Conservation (phyloP, 106 monocot genomes). For the Triglochin maritima region DNA sequence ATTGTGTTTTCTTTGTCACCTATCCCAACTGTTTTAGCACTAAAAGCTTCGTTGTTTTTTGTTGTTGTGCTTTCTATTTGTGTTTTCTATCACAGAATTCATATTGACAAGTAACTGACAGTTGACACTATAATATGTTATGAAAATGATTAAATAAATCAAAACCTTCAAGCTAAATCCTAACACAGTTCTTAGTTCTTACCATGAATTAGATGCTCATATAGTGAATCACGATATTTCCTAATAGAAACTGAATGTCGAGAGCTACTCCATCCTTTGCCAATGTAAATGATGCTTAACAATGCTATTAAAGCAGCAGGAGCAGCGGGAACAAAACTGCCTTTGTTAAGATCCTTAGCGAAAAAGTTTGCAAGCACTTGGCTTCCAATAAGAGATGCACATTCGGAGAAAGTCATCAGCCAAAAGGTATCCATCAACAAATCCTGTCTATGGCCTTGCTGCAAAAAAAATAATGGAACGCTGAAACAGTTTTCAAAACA, state of each 20-base stretch:
- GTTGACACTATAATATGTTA: too few relatives aligned
- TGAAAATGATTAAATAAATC: too few relatives aligned
- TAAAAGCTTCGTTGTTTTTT: too few relatives aligned
- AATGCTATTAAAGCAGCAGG: constrained; percentile 52
- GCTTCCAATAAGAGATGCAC: constrained; percentile 67
- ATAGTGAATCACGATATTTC: constrained; percentile 59
- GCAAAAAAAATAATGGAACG: constrained; percentile 13
- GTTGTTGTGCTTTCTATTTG: too few relatives aligned
- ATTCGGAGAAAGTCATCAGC: constrained; percentile 81
- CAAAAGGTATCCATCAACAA: constrained; percentile 73
- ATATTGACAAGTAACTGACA: too few relatives aligned
- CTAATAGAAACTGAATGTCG: constrained; percentile 25
- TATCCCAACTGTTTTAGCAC: too few relatives aligned
- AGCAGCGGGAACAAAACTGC: constrained; percentile 34
- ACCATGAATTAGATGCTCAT: constrained; percentile 58
- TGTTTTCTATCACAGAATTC: too few relatives aligned
- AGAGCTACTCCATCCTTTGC: constrained; percentile 42
- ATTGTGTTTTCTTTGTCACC: too few relatives aligned
- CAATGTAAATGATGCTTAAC: constrained; percentile 51
- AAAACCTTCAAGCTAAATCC: too few relatives aligned
- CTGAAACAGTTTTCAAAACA: neutral
- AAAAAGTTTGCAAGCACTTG: constrained; percentile 72
- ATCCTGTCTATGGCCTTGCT: constrained; percentile 81
- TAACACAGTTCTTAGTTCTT: constrained; percentile 2
- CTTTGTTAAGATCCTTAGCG: constrained; percentile 44